These are phyloP conservation scores for Fremontodendron californicum DNA, from an alignment of 345 rosid genomes.

Conservation along the genomic window DNA sequence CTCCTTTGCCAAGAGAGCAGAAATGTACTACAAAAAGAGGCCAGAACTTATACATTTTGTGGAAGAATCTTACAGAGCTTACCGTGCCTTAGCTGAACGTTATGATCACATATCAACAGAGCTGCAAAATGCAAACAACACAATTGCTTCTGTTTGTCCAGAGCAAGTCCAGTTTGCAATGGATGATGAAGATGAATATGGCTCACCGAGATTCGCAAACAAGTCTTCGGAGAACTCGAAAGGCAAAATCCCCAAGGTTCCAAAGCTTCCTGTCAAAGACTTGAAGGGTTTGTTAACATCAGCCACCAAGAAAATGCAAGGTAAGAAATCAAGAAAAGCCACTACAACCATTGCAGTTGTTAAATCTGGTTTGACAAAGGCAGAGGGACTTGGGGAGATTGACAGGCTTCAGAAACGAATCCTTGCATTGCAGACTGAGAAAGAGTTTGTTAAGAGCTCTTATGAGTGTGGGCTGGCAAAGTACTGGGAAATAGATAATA, in stretches of 20 bases:
- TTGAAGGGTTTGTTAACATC: conserved; percentile 37
- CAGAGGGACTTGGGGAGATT: conserved; percentile 65
- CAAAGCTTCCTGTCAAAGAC: conserved; percentile 56
- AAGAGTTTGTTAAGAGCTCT: conserved; percentile 83
- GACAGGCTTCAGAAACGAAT: conserved; percentile 73
- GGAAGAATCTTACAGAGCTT: conserved; percentile 82
- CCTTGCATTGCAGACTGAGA: conserved; percentile 73
- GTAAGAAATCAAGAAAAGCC: conserved; percentile 32
- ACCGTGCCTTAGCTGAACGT: conserved; percentile 84
- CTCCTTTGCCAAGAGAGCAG: conserved; percentile 92
- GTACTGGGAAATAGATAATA: conserved; percentile 75
- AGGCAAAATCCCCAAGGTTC: conserved; percentile 57
- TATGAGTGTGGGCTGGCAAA: conserved; percentile 60
- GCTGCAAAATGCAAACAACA: conserved; percentile 89
- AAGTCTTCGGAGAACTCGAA: conserved; percentile 11
- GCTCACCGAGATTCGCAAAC: conserved; percentile 23
- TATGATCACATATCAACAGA: conserved; percentile 90
- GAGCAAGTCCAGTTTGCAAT: conserved; percentile 72
- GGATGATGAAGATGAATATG: conserved; percentile 63
- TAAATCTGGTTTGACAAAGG: conserved; percentile 65
- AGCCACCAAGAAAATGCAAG: conserved; percentile 57
- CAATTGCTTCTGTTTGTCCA: conserved; percentile 82
- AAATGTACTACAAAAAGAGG: conserved; percentile 95
- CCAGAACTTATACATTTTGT: conserved; percentile 88
- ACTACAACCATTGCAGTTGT: conserved; percentile 18